Percentiles rank a stretch among this genome's conserved stretches.
Evolutionary conservation across 768 basidiomycete genomes (phyloP).

Genomic region (Psilocybe cubensis): DNA sequence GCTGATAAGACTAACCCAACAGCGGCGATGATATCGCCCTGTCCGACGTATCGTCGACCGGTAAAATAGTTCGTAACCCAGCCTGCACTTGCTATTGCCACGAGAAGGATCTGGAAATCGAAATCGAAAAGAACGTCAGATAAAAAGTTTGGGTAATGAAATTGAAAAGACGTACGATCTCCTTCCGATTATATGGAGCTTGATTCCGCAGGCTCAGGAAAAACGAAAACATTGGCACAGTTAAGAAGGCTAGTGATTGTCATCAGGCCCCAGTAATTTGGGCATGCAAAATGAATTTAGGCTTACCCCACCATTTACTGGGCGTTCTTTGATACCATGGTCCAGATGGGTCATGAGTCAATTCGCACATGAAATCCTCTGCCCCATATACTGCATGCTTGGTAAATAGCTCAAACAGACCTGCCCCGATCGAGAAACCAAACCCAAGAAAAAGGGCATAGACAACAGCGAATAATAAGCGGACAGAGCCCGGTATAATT

Average conservation of each 20-base stretch:
- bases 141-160: neutral
- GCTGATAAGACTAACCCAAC: constrained; percentile 52
- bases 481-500: constrained; percentile 83
- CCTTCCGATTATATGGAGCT: constrained; percentile 58
- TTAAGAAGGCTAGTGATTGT: constrained; percentile 56
- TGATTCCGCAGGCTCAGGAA: constrained; percentile 70
- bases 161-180: constrained; percentile 44
- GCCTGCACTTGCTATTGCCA: constrained; percentile 66
- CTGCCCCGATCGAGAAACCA: constrained; percentile 80
- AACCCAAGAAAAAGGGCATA: constrained; percentile 83
- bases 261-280: neutral
- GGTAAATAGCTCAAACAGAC: constrained; percentile 65
- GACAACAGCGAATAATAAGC: constrained; percentile 77
- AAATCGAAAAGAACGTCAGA: neutral
- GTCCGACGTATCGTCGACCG: constrained; percentile 58
- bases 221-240: constrained; percentile 70
- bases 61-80: constrained; percentile 84
- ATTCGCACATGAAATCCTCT: constrained; percentile 62
- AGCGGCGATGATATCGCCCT: constrained; percentile 79
- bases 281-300: neutral
- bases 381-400: constrained; percentile 46
- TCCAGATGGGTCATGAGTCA: constrained; percentile 56
- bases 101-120: constrained; percentile 42
- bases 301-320: constrained; percentile 71
- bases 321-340: constrained; percentile 81